Conservation (phyloP, 495 filamentous ascomycete species). For the Aspergillus biplanus region DNA sequence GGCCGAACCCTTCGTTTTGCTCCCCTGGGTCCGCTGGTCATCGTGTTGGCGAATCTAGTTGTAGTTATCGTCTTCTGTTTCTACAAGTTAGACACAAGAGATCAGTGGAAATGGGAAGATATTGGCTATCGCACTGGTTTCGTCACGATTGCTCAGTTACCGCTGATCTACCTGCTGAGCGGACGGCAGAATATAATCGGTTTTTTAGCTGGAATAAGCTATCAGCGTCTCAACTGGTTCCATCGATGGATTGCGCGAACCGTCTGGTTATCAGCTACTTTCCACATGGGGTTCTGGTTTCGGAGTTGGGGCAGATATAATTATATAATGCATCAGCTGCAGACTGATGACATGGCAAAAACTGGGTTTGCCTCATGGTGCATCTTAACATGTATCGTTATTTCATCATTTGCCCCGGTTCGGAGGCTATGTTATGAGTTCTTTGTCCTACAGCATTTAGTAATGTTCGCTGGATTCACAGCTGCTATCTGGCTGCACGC, state of each 20-base stretch:
- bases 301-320: slow-evolving; percentile 66
- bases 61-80: slow-evolving; percentile 46
- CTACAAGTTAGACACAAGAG: slow-evolving; percentile 42
- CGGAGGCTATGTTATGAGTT: slow-evolving; percentile 74
- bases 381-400: slow-evolving; percentile 69
- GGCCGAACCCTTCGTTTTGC: slow-evolving; percentile 51
- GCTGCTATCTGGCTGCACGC: slow-evolving; percentile 66
- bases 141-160: slow-evolving; percentile 80
- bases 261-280: slow-evolving; percentile 71
- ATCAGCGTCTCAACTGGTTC: slow-evolving; percentile 82
- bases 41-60: slow-evolving; percentile 45
- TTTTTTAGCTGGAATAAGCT: slow-evolving; percentile 65
- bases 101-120: slow-evolving; percentile 62
- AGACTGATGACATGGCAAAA: slow-evolving; percentile 64
- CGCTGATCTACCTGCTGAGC: slow-evolving; percentile 76
- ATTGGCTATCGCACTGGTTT: slow-evolving; percentile 78
- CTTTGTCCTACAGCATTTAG: slow-evolving; percentile 80
- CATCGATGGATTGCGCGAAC: slow-evolving; percentile 80
- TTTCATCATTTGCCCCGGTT: slow-evolving; percentile 70
- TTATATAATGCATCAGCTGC: slow-evolving; percentile 63
- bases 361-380: slow-evolving; percentile 76
- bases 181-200: slow-evolving; percentile 79
- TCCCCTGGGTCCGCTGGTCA: slow-evolving; percentile 40
- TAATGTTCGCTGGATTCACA: slow-evolving; percentile 69
- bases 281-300: slow-evolving; percentile 77